These are phyloP conservation scores for Cyclotella cryptica DNA, from an alignment of 108 stramenopile species.

Conservation along the genomic window DNA sequence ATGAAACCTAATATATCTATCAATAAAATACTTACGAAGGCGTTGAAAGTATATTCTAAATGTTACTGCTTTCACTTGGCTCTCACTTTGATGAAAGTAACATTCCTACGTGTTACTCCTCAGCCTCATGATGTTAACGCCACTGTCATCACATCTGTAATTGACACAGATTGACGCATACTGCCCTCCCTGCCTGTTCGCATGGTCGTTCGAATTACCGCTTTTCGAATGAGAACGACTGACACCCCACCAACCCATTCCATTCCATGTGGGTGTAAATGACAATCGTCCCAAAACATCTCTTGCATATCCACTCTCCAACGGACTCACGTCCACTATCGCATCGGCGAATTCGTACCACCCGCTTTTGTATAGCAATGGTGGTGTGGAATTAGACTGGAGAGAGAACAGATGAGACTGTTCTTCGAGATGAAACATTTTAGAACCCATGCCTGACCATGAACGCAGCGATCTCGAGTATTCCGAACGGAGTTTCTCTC, in stretches of 20 bases:
- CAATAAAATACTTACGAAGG: too few species aligned
- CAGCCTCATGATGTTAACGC: slow-evolving; percentile 48
- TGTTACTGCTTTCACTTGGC: too few species aligned
- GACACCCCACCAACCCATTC: slow-evolving; percentile 53
- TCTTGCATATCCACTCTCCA: slow-evolving; percentile 77
- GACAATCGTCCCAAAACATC: slow-evolving; percentile 81
- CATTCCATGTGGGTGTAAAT: slow-evolving; percentile 47
- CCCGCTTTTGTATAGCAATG: slow-evolving; percentile 61
- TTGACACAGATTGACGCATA: slow-evolving; percentile 47
- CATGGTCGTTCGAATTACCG: not conserved
- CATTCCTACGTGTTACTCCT: slow-evolving; percentile 14
- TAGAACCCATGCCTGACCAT: slow-evolving; percentile 43
- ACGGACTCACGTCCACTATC: slow-evolving; percentile 83
- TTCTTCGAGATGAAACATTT: slow-evolving; percentile 31
- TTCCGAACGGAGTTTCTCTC: slow-evolving; percentile 35
- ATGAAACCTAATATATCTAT: too few species aligned
- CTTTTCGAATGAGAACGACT: not conserved
- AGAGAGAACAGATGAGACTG: slow-evolving; percentile 32
- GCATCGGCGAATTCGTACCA: slow-evolving; percentile 75
- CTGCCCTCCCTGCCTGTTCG: slow-evolving; percentile 1
- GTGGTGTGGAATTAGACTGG: slow-evolving; percentile 15
- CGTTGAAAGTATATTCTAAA: too few species aligned
- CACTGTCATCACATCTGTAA: slow-evolving; percentile 49
- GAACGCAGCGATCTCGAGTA: slow-evolving; percentile 38
- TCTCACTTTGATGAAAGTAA: not conserved